Conservation (phyloP, 345 rosid genomes). For the Hypericum androsaemum region DNA sequence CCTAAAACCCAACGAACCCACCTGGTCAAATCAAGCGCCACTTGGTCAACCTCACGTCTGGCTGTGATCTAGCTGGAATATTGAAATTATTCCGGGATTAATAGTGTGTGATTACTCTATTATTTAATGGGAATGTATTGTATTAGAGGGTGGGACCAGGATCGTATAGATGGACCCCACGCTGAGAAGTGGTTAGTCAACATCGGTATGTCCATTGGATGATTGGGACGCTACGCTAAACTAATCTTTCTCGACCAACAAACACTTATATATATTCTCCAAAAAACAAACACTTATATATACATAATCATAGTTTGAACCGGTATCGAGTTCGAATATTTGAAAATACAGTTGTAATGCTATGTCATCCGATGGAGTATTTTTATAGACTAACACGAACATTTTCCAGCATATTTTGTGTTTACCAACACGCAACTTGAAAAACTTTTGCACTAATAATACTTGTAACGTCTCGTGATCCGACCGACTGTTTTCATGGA, state of each 20-base stretch:
- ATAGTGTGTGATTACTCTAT: slow-evolving; percentile 9
- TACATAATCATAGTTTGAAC: no score
- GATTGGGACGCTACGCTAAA: slow-evolving; percentile 33
- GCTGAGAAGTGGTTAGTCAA: slow-evolving; percentile 16
- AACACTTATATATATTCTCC: slow-evolving; percentile 16
- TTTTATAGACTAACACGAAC: no score
- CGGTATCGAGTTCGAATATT: no score
- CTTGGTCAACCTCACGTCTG: slow-evolving; percentile 24
- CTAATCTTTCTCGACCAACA: slow-evolving; percentile 27
- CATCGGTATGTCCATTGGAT: slow-evolving; percentile 10
- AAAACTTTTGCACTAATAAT: no score
- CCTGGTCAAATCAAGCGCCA: slow-evolving; percentile 24
- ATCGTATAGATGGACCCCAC: slow-evolving; percentile 12
- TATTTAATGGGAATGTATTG: slow-evolving; percentile 4
- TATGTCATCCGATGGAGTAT: no score
- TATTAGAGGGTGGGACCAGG: background rate
- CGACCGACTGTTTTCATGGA: no score
- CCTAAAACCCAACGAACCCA: slow-evolving; percentile 2
- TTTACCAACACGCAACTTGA: no score
- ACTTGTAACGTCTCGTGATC: no score
- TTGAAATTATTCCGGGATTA: slow-evolving; percentile 17
- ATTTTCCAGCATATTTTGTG: no score
- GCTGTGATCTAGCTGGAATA: slow-evolving; percentile 27
- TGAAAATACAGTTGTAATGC: no score
- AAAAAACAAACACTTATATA: no score